These are phyloP conservation scores for Ochetophila trinervis DNA, from an alignment of 306 rosid genomes.

Conservation along the genomic window DNA sequence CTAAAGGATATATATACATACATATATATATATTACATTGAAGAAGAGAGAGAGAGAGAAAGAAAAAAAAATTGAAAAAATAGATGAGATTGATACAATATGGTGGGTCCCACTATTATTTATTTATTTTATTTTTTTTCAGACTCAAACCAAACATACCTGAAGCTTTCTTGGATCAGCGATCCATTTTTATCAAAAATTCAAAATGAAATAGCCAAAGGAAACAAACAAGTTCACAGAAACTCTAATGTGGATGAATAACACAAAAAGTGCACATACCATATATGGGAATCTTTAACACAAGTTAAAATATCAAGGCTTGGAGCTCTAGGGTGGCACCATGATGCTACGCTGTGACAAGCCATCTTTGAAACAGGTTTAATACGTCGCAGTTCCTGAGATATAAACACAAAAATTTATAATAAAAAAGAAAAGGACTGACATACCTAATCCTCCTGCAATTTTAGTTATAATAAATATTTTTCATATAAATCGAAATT, in stretches of 20 bases:
- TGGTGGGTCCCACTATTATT: too few relatives aligned
- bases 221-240: background rate
- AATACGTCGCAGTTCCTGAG: constrained; percentile 90
- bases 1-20: too few relatives aligned
- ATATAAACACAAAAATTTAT: constrained; percentile 16
- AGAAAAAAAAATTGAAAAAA: background rate
- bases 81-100: too few relatives aligned
- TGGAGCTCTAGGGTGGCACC: constrained; percentile 99
- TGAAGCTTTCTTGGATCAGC: background rate
- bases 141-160: too few relatives aligned
- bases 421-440: background rate
- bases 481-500: constrained; percentile 15
- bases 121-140: too few relatives aligned
- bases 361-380: constrained; percentile 95
- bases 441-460: constrained; percentile 24
- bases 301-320: constrained; percentile 97
- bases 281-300: constrained; percentile 95
- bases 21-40: too few relatives aligned
- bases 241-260: background rate
- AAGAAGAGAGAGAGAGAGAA: background rate
- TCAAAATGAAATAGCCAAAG: background rate
- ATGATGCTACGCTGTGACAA: constrained; percentile 98
- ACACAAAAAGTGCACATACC: constrained; percentile 38
- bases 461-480: constrained; percentile 18
- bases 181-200: background rate